Evolutionary conservation across 495 filamentous ascomycete species (phyloP), one percentile per base, ranked within the genome.

Genomic region (Daldinia caldariorum): DNA sequence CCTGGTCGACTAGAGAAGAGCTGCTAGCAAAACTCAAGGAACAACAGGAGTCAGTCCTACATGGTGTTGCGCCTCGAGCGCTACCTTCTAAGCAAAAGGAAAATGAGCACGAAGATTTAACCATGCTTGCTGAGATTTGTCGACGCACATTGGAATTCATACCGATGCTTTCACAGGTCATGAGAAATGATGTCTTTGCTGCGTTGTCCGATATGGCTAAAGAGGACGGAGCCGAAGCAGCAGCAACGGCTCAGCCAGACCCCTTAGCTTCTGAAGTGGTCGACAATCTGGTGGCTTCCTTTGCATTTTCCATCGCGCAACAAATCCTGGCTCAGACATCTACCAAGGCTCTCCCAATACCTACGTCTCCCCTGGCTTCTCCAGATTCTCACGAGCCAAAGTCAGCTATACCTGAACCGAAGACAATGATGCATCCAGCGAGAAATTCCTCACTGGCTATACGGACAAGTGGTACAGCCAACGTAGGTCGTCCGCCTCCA

Each of bases 211-310:
- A 78, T 8, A 59, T 63, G 29, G 60, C 67, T 39, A 78, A 74
- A 18, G 66, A 55, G 1, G 75, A 80, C 10, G 69, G 38, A 16
- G 70, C 73, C 22, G 64, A 60, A 35, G 58, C 59, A 3, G 59
- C 9, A 6, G n/a, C 58, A 2, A n/a, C 69, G 3, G 4, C 37
- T 9, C 49, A 49, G 8, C n/a, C 45, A 0, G 80, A 84, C 61
- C 72, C 79, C 13, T 49, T 78, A 0, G 69, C 77, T 3, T 73
- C 74, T 38, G 85, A 88, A 66, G 79, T 93, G 14, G 86, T 95
- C 50, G 91, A 94, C 72, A 93, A 95, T 71, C 74, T 97, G 4
- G 89, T 97, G 8, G 89, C 89, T 5, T 93, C 93, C 0, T 97
- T 94, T 86, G 90, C 88, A 8, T 97, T 93, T 75, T 88, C 91